Conservation (phyloP, 2,329 filamentous ascomycete species). For the Helminthosporium solani region DNA sequence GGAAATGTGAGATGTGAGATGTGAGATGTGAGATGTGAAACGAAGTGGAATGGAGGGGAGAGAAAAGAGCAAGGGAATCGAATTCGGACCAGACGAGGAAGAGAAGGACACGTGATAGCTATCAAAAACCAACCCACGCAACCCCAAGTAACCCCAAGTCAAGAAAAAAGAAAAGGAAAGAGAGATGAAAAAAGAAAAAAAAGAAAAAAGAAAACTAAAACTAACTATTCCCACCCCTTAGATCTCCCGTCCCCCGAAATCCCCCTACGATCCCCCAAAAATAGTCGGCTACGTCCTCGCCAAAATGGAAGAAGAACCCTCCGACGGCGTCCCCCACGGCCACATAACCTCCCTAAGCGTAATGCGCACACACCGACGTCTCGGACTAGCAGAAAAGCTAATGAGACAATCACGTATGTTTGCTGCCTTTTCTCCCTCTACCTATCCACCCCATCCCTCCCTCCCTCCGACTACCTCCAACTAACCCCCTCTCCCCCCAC, state of each 20-base stretch:
- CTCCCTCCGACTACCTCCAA: neutral
- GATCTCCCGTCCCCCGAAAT: constrained; percentile 73
- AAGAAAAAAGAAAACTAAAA: constrained; percentile 1
- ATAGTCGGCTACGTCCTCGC: constrained; percentile 99
- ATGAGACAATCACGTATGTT: constrained; percentile 85
- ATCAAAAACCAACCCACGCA: no score
- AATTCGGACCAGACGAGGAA: no score
- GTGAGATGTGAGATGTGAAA: no score
- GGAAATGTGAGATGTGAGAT: no score
- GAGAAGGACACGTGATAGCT: no score
- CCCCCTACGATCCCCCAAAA: constrained; percentile 87
- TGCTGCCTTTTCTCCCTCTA: neutral
- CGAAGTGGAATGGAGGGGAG: no score
- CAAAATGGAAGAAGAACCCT: constrained; percentile 98
- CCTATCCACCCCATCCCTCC: neutral
- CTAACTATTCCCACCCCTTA: constrained; percentile 18
- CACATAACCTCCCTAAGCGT: constrained; percentile 95
- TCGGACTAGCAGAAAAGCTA: constrained; percentile 94
- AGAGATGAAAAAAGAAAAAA: no score
- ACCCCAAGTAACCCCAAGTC: no score
- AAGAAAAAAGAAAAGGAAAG: no score
- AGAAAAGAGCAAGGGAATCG: no score
- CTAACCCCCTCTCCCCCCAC: neutral
- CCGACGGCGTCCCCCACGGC: constrained; percentile 87
- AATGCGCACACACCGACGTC: constrained; percentile 88